Evolutionary conservation across 768 basidiomycete species (phyloP), one percentile per base, ranked within the genome.

Genomic region (Termitomyces bulborhizus): DNA sequence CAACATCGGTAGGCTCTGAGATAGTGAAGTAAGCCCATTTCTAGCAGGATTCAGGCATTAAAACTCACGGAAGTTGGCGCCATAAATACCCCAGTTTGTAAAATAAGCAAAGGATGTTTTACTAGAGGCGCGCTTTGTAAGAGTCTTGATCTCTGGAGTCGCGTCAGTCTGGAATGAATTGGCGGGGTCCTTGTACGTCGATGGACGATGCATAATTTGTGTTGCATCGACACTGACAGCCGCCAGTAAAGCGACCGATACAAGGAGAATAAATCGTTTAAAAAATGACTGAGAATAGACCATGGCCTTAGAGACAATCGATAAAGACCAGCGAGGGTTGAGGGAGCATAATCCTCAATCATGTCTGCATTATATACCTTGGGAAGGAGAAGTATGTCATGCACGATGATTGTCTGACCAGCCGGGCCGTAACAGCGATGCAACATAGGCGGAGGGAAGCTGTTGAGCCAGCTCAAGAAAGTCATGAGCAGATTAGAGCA

Each of bases 21-120:
- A 51, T 43, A 11, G 27, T 16, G 18, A 51, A 27, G 9, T n/a
- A 40, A 29, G 42, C 40, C 39, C 61, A 21, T 39, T 49, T 39
- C 16, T 37, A 1, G 37, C 6, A 27, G 37, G 13, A 29, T 21
- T 18, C 26, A n/a, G 9, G n/a, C 6, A 27, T 50, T 6, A 13
- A 2, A 13, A 56, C 77, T 58, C 54, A 84, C 83, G 82, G 69
- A 85, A 86, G 61, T 84, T 81, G 48, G 82, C 77, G 13, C 72
- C 79, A 62, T 85, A 86, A 51, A 85, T 84, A 8, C 80, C 83
- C 83, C 82, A 84, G 66, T 83, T 82, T 0, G 80, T 80, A 64
- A 82, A 84, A 64, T 84, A 84, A 2, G 74, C 81, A 54, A 76
- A 71, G 21, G 69, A 72, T 26, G 71, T 71, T 45, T 77, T 76